These are phyloP conservation scores for Aspergillus mulundensis DNA, from an alignment of 495 filamentous ascomycete genomes.

Conservation along the genomic window DNA sequence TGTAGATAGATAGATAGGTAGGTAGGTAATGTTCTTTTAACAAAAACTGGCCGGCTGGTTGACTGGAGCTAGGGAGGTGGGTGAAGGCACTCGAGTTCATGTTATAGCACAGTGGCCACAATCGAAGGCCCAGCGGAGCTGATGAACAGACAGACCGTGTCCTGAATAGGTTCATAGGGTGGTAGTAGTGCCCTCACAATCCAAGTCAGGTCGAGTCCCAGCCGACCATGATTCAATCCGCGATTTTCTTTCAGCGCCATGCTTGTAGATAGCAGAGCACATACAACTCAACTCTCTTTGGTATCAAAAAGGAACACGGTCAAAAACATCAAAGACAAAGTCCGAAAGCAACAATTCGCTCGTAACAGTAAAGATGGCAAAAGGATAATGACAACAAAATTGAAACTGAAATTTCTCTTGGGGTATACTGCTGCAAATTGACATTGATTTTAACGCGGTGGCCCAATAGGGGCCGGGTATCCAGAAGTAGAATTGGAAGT, in stretches of 20 bases:
- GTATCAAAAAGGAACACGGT: conserved; percentile 33
- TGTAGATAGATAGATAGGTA: neutral
- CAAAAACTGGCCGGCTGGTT: conserved; percentile 4
- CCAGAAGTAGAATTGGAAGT: conserved; percentile 93
- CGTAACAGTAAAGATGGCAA: conserved; percentile 15
- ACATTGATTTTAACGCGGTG: conserved; percentile 69
- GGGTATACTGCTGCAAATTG: conserved; percentile 59
- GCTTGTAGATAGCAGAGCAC: neutral
- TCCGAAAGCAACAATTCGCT: conserved; percentile 20
- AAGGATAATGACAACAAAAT: conserved; percentile 2
- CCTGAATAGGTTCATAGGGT: neutral
- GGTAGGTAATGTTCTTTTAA: conserved; percentile 9
- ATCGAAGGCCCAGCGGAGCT: too few relatives aligned
- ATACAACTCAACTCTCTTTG: conserved; percentile 26
- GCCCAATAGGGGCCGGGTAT: conserved; percentile 87
- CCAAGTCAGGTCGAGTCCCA: neutral
- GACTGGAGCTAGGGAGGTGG: neutral
- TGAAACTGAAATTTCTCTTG: conserved; percentile 47
- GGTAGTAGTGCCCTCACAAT: neutral
- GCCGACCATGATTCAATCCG: neutral
- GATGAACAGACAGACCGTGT: neutral
- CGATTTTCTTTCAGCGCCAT: neutral
- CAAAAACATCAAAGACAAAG: conserved; percentile 15
- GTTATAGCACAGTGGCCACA: neutral
- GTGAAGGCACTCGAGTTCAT: neutral